phyloP scores from a whole-genome alignment of 352 stramenopile species.

The Globisporangium acanthophoron region DNA sequence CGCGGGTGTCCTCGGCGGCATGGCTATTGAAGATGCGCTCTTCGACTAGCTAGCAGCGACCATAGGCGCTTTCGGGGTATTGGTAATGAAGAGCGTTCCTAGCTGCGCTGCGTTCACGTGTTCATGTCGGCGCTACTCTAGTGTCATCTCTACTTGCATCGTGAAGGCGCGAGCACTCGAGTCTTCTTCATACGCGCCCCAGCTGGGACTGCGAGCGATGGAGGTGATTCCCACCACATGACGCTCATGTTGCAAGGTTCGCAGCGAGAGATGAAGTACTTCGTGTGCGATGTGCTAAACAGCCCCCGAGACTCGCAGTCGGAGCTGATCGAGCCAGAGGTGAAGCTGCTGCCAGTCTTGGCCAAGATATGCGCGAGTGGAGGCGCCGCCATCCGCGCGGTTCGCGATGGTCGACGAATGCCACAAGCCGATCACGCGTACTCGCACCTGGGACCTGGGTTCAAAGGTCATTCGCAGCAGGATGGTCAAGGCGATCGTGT shows the following conservation, averaged over 20 bases:
- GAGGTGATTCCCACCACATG: not conserved
- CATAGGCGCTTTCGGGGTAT: not conserved
- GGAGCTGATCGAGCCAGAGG: conserved; percentile 35
- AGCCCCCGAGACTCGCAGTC: conserved; percentile 6
- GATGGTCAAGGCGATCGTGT: conserved; percentile 67
- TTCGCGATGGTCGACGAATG: conserved; percentile 59
- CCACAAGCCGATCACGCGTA: conserved; percentile 52
- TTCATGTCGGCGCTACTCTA: no score
- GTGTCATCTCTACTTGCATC: no score
- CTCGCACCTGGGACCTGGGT: conserved; percentile 43
- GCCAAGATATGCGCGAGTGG: conserved; percentile 31
- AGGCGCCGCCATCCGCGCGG: conserved; percentile 24
- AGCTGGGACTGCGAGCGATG: not conserved
- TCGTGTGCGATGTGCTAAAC: conserved; percentile 6
- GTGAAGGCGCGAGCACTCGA: no score
- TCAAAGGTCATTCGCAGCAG: conserved; percentile 42
- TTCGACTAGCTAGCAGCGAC: conserved; percentile 24
- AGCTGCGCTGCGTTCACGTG: no score
- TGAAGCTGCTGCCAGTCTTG: conserved; percentile 36
- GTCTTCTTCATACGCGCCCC: not conserved
- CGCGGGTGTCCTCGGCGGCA: conserved; percentile 59
- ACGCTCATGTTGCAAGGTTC: conserved; percentile 3
- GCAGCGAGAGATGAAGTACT: conserved; percentile 19
- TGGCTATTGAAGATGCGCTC: conserved; percentile 65
- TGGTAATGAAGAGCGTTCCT: not conserved